phyloP scores from a whole-genome alignment of 306 rosid species.

The Potentilla sterilis region DNA sequence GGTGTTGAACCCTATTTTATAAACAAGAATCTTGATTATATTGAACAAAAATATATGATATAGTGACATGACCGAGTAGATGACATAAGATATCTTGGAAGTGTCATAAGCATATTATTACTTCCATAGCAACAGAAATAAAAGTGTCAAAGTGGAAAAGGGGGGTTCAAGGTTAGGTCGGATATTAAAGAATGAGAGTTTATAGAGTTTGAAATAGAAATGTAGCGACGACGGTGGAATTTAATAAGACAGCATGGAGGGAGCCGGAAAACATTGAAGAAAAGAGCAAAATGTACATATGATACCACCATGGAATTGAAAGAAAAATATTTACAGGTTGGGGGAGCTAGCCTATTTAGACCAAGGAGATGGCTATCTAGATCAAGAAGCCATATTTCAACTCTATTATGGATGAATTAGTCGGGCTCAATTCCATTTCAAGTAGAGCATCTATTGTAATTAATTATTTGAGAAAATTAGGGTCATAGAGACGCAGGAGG shows the following conservation, averaged over 20 bases:
- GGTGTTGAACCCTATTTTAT: background rate
- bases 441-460: too few relatives aligned
- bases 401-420: background rate
- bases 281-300: background rate
- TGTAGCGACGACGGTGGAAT: background rate
- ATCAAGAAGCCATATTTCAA: background rate
- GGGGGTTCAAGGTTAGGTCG: background rate
- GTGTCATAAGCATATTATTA: background rate
- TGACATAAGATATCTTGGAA: background rate
- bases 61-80: background rate
- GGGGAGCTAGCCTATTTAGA: background rate
- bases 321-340: background rate
- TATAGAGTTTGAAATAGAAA: background rate
- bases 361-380: background rate
- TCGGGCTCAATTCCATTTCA: too few relatives aligned
- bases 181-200: slow-evolving; percentile 4
- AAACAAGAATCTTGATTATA: slow-evolving; percentile 1
- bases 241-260: slow-evolving; percentile 10
- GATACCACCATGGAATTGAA: background rate
- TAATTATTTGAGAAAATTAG: background rate
- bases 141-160: background rate
- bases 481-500: too few relatives aligned
- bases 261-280: background rate
- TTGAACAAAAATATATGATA: background rate
- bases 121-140: background rate